Conservation (phyloP, 164 flowering plant species). For the Chloranthus sessilifolius region DNA sequence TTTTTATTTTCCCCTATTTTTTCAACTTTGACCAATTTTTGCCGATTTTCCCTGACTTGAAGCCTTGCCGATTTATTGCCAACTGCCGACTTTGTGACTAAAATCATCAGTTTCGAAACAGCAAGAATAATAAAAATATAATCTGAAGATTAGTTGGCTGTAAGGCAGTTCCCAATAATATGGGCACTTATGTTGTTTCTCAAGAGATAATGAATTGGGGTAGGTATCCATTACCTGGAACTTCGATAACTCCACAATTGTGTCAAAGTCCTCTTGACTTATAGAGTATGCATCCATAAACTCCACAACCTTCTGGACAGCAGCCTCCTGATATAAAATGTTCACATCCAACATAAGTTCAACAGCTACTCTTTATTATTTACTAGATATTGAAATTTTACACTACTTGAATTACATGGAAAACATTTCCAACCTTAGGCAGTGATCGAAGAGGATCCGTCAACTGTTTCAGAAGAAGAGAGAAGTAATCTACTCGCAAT, state of each 20-base stretch:
- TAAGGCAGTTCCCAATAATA: too few relatives aligned
- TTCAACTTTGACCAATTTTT: too few relatives aligned
- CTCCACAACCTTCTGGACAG: conserved; percentile 72
- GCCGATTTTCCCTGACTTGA: too few relatives aligned
- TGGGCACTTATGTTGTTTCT: too few relatives aligned
- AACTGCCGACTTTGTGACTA: too few relatives aligned
- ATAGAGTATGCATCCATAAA: conserved; percentile 88
- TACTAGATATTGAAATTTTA: background rate
- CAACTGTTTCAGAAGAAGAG: conserved; percentile 61
- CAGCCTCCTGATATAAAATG: conserved; percentile 67
- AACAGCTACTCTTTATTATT: background rate
- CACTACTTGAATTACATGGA: background rate
- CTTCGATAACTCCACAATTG: conserved; percentile 75
- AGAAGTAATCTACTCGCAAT: conserved; percentile 69
- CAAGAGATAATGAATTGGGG: too few relatives aligned
- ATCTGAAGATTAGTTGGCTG: too few relatives aligned
- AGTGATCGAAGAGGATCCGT: conserved; percentile 64
- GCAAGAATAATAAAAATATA: too few relatives aligned
- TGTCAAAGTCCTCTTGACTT: conserved; percentile 84
- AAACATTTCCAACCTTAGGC: conserved; percentile 57
- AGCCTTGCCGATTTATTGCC: too few relatives aligned
- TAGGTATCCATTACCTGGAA: conserved; percentile 50
- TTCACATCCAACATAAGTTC: background rate
- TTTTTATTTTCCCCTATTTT: too few relatives aligned
- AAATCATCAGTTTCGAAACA: too few relatives aligned